These are phyloP conservation scores for Emericellopsis cladophorae DNA, from an alignment of 2,329 filamentous ascomycete species.

Conservation along the genomic window DNA sequence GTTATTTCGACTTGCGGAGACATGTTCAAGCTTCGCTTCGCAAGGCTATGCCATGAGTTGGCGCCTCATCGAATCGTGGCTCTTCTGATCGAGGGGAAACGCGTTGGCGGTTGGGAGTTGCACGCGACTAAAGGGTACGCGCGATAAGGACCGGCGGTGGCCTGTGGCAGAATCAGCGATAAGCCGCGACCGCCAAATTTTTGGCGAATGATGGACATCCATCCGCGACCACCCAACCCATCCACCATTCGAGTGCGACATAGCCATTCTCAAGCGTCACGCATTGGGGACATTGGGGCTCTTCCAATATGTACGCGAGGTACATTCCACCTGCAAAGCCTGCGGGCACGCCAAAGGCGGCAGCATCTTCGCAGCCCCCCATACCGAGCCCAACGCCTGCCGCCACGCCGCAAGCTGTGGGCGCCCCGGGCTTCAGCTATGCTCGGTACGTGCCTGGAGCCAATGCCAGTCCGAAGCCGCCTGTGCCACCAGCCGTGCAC, in stretches of 20 bases:
- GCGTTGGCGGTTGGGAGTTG: not conserved
- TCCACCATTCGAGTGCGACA: no score
- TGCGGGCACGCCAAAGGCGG: not conserved
- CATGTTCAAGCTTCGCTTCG: not conserved
- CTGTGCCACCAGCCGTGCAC: slow-evolving; percentile 4
- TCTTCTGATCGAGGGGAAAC: no score
- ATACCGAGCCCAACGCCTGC: slow-evolving; percentile 3
- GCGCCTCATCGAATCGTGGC: not conserved
- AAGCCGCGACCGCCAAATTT: no score
- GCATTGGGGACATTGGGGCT: no score
- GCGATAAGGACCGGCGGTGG: not conserved
- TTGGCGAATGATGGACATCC: no score
- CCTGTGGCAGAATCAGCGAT: not conserved
- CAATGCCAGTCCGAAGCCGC: not conserved
- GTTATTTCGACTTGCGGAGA: not conserved
- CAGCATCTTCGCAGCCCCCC: slow-evolving; percentile 2
- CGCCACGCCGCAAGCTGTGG: slow-evolving; percentile 2
- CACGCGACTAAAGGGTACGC: not conserved
- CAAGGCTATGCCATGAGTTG: not conserved
- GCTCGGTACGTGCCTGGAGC: slow-evolving; percentile 26
- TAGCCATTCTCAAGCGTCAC: no score
- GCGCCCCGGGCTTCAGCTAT: slow-evolving; percentile 16
- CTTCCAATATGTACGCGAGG: slow-evolving; percentile 23
- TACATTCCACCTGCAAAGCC: slow-evolving; percentile 5
- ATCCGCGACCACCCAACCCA: no score